These are phyloP conservation scores for Ogataea parapolymorpha DNA, from an alignment of 805 yeast species.

Conservation along the genomic window DNA sequence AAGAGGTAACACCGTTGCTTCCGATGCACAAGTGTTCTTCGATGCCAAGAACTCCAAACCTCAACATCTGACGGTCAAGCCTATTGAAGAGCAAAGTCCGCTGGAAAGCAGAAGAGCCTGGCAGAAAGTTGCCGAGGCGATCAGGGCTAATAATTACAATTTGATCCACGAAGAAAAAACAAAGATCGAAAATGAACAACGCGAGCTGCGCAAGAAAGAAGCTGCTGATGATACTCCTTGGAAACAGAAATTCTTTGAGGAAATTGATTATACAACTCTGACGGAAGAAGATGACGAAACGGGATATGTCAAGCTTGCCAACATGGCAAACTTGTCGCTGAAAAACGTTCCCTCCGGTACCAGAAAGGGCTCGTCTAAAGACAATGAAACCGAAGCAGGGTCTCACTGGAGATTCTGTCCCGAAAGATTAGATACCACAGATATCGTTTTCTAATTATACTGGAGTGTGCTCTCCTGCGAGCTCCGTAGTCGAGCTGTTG, in stretches of 20 bases:
- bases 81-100: constrained; percentile 72
- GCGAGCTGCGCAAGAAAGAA: constrained; percentile 77
- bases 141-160: constrained; percentile 70
- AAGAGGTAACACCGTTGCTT: constrained; percentile 49
- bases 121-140: constrained; percentile 85
- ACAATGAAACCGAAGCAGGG: constrained; percentile 48
- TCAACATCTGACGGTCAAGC: constrained; percentile 68
- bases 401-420: constrained; percentile 70
- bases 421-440: constrained; percentile 51
- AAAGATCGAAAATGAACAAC: constrained; percentile 76
- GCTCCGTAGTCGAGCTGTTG: constrained; percentile 20
- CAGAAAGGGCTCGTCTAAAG: constrained; percentile 31
- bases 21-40: constrained; percentile 53
- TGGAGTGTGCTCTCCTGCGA: constrained; percentile 10
- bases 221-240: constrained; percentile 59
- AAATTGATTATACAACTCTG: constrained; percentile 36
- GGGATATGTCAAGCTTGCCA: constrained; percentile 38
- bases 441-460: constrained; percentile 40
- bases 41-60: constrained; percentile 53
- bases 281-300: constrained; percentile 35
- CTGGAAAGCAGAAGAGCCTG: constrained; percentile 90
- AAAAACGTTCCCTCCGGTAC: constrained; percentile 70
- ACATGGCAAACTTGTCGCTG: constrained; percentile 53
- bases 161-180: constrained; percentile 73
- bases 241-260: constrained; percentile 81